phyloP scores from a whole-genome alignment of 208 protist species.

The Acanthamoeba castellanii region DNA sequence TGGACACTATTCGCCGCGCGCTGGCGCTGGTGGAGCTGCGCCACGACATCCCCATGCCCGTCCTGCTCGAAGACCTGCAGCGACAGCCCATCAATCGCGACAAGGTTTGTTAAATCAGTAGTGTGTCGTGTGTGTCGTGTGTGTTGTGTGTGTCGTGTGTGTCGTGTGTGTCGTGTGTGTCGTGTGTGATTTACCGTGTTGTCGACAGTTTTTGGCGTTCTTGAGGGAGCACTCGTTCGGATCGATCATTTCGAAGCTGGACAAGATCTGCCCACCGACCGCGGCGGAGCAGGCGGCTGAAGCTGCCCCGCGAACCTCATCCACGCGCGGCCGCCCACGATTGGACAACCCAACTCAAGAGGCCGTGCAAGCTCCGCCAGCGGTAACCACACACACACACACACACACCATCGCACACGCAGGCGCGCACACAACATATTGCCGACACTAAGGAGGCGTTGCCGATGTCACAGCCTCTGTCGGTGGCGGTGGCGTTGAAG shows the following conservation, averaged over 20 bases:
- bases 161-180: neutral
- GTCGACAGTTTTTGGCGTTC: constrained; percentile 13
- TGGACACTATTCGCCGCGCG: neutral
- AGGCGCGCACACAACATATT: too few species aligned
- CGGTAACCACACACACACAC: too few species aligned
- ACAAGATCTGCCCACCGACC: constrained; percentile 48
- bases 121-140: neutral
- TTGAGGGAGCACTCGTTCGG: constrained; percentile 51
- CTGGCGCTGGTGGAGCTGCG: constrained; percentile 22
- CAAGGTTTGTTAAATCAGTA: neutral
- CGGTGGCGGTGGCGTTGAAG: neutral
- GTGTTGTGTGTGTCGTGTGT: neutral
- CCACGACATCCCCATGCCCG: constrained; percentile 18
- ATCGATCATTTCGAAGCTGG: constrained; percentile 33
- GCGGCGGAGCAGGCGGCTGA: neutral
- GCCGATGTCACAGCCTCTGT: neutral
- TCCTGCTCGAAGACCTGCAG: neutral
- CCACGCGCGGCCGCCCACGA: constrained; percentile 14
- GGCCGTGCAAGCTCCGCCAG: too few species aligned
- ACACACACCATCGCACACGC: too few species aligned
- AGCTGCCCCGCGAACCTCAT: neutral
- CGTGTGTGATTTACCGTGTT: neutral
- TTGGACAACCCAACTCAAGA: neutral
- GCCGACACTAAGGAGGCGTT: neutral
- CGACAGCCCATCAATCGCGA: constrained; percentile 1